Percentiles rank a stretch among this genome's conserved stretches.
These are phyloP conservation scores for Alloteropsis semialata DNA, from an alignment of 176 grass and related monocot genomes.

Conservation along the genomic window DNA sequence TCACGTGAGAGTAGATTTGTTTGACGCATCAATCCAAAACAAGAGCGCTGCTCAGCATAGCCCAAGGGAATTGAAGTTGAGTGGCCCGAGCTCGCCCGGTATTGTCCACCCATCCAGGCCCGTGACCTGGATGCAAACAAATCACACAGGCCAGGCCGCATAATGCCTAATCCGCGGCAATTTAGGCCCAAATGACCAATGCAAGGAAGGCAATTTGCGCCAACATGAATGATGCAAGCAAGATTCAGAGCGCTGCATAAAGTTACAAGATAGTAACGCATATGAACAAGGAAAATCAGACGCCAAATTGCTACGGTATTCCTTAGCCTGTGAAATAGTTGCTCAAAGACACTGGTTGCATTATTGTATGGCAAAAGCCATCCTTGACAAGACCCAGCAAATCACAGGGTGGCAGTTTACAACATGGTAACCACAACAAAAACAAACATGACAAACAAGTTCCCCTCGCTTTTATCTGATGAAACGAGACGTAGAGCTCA, in stretches of 20 bases:
- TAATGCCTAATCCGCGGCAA: too few relatives aligned
- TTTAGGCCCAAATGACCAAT: too few relatives aligned
- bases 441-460: constrained; percentile 13
- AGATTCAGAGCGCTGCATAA: not conserved
- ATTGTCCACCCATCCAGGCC: too few relatives aligned
- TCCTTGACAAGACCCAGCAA: not conserved
- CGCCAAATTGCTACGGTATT: not conserved
- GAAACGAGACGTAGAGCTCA: not conserved
- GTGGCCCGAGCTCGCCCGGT: too few relatives aligned
- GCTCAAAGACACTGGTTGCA: not conserved
- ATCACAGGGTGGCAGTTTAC: not conserved
- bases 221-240: not conserved
- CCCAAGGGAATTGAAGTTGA: too few relatives aligned
- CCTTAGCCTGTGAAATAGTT: not conserved
- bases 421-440: constrained; percentile 12
- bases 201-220: too few relatives aligned
- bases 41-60: too few relatives aligned
- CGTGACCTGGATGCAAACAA: too few relatives aligned
- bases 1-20: too few relatives aligned
- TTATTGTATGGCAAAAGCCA: constrained; percentile 23
- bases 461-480: not conserved
- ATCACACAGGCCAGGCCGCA: too few relatives aligned
- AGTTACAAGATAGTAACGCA: not conserved
- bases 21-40: too few relatives aligned
- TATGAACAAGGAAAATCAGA: not conserved